phyloP scores from a whole-genome alignment of 1,284 basidiomycete species.

The Cutaneotrichosporon curvatum region DNA sequence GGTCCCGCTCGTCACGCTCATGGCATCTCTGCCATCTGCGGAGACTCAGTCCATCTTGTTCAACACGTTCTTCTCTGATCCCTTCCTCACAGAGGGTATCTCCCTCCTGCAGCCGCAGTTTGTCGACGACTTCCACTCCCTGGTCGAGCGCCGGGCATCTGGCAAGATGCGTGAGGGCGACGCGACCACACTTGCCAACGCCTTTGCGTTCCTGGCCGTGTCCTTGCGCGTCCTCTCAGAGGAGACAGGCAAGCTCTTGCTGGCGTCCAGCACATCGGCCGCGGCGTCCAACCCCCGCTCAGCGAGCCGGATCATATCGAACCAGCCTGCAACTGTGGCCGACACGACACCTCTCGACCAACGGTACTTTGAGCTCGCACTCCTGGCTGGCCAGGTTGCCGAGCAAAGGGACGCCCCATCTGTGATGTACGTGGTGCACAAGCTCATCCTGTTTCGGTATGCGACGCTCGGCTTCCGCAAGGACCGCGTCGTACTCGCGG shows the following conservation, averaged over 20 bases:
- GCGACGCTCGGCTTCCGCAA: conserved; percentile 24
- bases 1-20: conserved; percentile 24
- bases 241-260: conserved; percentile 35
- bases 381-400: conserved; percentile 29
- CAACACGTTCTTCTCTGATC: conserved; percentile 38
- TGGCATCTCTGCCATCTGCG: conserved; percentile 30
- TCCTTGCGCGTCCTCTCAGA: conserved; percentile 36
- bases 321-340: conserved; percentile 13
- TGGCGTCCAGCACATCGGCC: conserved; percentile 23
- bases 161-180: conserved; percentile 29
- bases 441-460: conserved; percentile 37
- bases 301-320: conserved; percentile 15
- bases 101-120: conserved; percentile 38
- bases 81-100: conserved; percentile 40
- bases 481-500: conserved; percentile 26
- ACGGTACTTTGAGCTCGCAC: conserved; percentile 39
- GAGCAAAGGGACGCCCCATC: conserved; percentile 33
- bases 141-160: conserved; percentile 24
- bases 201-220: conserved; percentile 34
- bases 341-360: conserved; percentile 40
- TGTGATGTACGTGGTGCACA: conserved; percentile 40
- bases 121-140: conserved; percentile 28
- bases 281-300: conserved; percentile 15
- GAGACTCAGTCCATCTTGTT: conserved; percentile 37
- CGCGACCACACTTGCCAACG: conserved; percentile 37